Evolutionary conservation across 2,329 filamentous ascomycete species (phyloP), one percentile per base, ranked within the genome.

Genomic region (Cladosporium halotolerans): DNA sequence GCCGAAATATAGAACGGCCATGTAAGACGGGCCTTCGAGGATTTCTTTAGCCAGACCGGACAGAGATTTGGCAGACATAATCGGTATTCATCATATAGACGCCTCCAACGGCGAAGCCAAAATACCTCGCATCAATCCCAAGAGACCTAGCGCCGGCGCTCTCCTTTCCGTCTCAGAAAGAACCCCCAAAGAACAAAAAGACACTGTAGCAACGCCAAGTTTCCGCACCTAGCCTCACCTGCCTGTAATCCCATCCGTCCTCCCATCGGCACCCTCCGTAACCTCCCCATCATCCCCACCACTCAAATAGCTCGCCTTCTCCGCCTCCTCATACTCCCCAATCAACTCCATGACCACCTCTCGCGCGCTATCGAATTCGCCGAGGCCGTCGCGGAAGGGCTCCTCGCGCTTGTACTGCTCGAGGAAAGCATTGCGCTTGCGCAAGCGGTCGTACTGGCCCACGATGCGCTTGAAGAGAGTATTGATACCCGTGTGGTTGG

Each of bases 401-500:
- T 89, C 86, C 55, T 95, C 95, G 70, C 93, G 93, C 75, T 96
- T 97, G 74, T 99, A 99, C 44, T 84, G 84, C 63, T 99, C 93
- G 65, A 99, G 80, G 72, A 97, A 99, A 46, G 93, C 93, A 69
- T 97, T 97, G 48, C 92, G 87, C 73, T 97, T 97, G 55, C 93
- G 82, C 77, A 99, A 86, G 23, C 88, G 85, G 64, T 96, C 91
- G 72, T 97, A 99, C 68, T 95, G 92, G 58, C 83, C 81, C 11
- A 96, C 81, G 58, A 97, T 96, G 42, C 92, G 84, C 70, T 95
- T 96, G 77, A 99, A 99, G 9, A 99, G 79, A 74, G 93, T 96
- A 44, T 92, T 89, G 62, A 99, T 95, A 59, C 91, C 95, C 0
- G 93, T 99, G 69, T 99, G 93, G 68, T 99, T 99, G 10, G 93